Conservation (phyloP, 176 grass and related monocot genomes). For the Urochloa ruziziensis region DNA sequence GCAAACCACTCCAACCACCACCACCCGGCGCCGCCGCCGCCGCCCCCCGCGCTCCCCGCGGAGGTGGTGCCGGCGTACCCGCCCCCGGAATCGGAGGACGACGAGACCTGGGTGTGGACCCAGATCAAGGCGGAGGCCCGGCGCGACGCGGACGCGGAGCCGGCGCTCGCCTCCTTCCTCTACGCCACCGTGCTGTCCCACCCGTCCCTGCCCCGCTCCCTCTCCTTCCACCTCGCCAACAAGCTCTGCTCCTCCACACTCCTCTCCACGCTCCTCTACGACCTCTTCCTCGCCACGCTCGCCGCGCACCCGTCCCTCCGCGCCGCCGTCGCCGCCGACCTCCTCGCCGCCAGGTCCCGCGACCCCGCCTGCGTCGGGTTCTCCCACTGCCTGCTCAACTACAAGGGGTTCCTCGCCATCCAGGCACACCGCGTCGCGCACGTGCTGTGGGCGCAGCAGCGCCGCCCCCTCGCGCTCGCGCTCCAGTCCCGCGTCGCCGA, state of each 20-base stretch:
- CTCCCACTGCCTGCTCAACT: conserved; percentile 97
- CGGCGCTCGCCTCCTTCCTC: conserved; percentile 87
- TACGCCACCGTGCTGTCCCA: conserved; percentile 93
- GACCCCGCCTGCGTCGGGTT: conserved; percentile 81
- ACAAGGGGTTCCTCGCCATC: conserved; percentile 97
- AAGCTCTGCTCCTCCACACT: conserved; percentile 95
- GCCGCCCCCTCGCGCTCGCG: conserved; percentile 72
- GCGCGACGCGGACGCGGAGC: conserved; percentile 81
- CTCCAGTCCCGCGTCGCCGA: conserved; percentile 88
- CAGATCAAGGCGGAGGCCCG: conserved; percentile 96
- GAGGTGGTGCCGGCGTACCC: conserved; percentile 60
- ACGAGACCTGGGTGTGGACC: conserved; percentile 83
- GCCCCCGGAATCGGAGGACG: conserved; percentile 76
- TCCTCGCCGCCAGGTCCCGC: conserved; percentile 69
- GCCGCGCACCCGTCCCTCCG: conserved; percentile 52
- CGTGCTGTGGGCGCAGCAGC: conserved; percentile 72
- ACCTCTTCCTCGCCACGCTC: conserved; percentile 82
- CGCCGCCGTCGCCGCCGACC: conserved; percentile 69
- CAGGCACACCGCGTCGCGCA: conserved; percentile 85
- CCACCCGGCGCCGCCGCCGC: background rate
- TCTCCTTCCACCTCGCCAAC: conserved; percentile 97
- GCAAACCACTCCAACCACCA: conserved; percentile 30
- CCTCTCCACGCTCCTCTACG: conserved; percentile 88
- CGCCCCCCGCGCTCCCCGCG: conserved; percentile 23
- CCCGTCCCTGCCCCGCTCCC: conserved; percentile 77